phyloP scores from a whole-genome alignment of 202 grass and related monocot genomes.

The Schoenoplectus tabernaemontani region DNA sequence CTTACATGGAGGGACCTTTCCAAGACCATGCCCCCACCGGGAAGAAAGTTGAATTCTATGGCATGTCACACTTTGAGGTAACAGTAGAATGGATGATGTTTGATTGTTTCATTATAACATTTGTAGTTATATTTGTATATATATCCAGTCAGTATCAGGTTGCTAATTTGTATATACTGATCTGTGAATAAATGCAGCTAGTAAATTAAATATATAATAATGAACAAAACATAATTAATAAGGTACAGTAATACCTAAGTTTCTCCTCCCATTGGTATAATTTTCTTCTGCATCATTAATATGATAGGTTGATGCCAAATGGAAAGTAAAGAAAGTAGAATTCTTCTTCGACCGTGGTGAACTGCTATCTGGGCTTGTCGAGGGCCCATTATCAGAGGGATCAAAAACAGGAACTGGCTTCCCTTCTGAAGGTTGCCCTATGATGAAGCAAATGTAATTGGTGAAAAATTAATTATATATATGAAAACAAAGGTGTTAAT shows the following conservation, averaged over 20 bases:
- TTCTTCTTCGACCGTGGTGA: slow-evolving; percentile 38
- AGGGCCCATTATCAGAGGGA: not conserved
- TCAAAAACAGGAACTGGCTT: not conserved
- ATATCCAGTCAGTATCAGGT: not conserved
- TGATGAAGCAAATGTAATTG: slow-evolving; percentile 21
- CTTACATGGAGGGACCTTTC: slow-evolving; percentile 77
- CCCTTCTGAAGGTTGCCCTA: slow-evolving; percentile 20
- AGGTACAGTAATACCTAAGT: not conserved
- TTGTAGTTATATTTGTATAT: not conserved
- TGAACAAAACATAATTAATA: not conserved
- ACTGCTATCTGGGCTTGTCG: slow-evolving; percentile 21
- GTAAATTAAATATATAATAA: not conserved
- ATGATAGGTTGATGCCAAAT: slow-evolving; percentile 21
- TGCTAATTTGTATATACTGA: not conserved
- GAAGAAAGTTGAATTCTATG: slow-evolving; percentile 41
- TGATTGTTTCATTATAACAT: not conserved
- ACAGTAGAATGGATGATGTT: not conserved
- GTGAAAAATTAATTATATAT: not conserved
- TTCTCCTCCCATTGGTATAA: not conserved
- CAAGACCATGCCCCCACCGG: slow-evolving; percentile 49
- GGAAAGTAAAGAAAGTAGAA: slow-evolving; percentile 28
- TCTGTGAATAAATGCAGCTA: not conserved
- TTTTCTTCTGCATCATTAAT: not conserved
- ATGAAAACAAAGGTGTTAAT: not conserved
- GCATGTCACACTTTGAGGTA: slow-evolving; percentile 57